Conservation (phyloP, 768 basidiomycete genomes). For the Rubroboletus pulcherrimus region DNA sequence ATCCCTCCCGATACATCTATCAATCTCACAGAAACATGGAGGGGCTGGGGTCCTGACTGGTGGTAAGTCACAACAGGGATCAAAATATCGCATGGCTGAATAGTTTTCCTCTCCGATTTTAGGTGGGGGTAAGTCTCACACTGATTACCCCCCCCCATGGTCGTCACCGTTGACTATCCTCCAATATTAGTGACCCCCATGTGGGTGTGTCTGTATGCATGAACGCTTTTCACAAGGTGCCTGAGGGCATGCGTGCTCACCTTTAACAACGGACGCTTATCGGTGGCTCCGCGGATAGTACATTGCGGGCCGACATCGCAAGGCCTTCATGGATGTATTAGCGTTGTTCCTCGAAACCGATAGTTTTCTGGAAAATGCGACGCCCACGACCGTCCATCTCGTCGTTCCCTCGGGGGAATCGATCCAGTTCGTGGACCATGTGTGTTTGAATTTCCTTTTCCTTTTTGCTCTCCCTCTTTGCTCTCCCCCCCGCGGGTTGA, state of each 20-base stretch:
- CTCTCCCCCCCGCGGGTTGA: background rate
- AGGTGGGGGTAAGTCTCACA: slow-evolving; percentile 41
- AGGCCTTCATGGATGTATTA: slow-evolving; percentile 39
- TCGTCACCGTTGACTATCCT: background rate
- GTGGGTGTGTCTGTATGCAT: slow-evolving; percentile 44
- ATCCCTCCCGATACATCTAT: slow-evolving; percentile 40
- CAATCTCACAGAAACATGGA: slow-evolving; percentile 39
- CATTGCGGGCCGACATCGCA: slow-evolving; percentile 41
- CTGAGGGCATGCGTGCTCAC: slow-evolving; percentile 34
- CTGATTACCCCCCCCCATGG: background rate
- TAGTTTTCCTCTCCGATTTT: background rate
- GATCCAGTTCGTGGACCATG: slow-evolving; percentile 48
- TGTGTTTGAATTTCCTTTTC: slow-evolving; percentile 14
- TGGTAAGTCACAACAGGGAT: slow-evolving; percentile 32
- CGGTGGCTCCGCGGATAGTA: slow-evolving; percentile 51
- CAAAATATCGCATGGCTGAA: slow-evolving; percentile 6
- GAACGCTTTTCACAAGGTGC: slow-evolving; percentile 37
- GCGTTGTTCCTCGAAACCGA: slow-evolving; percentile 44
- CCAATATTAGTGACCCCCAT: slow-evolving; percentile 35
- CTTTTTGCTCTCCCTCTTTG: background rate
- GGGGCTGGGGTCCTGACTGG: slow-evolving; percentile 40
- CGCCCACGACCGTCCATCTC: slow-evolving; percentile 43
- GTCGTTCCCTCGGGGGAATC: slow-evolving; percentile 36
- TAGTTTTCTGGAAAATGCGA: slow-evolving; percentile 49
- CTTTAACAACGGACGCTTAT: slow-evolving; percentile 37